Evolutionary conservation across 768 basidiomycete species (phyloP), one percentile per base, ranked within the genome.

Genomic region (Chiua virens): DNA sequence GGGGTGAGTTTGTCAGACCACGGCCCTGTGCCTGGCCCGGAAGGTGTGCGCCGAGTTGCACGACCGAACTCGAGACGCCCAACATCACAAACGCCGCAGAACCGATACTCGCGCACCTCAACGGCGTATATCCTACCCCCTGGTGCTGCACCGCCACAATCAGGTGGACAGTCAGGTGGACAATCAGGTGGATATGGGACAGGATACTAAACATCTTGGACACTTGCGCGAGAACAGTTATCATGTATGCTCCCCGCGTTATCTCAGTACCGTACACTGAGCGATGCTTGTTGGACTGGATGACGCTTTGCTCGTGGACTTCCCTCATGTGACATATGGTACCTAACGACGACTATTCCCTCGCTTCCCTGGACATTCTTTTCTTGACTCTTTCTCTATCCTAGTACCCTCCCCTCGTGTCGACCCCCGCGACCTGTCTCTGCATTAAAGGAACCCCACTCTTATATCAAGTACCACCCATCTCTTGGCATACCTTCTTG

Each of bases 1-100:
- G 92, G 94, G 21, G 78, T 97, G 42, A 85, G 85, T 40, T 70
- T 98, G 49, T 81, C 80, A 48, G 95, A 98, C 58, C 73, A 81
- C 60, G 95, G 95, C 14, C 92, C 91, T 35, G 88, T 94, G 3
- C 85, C 89, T 36, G 80, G 80, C 32, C 79, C 83, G 9, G 85
- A 88, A 17, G 86, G 87, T 47, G 92, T 93, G 23, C 80, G 92
- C 36, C 73, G 92, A 50, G 88, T 95, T 23, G 80, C 89, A 42
- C 75, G 89, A 60, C 82, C 79, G 42, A 63, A 74, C 9, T 38
- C 55, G 9, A 76, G 85, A 57, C 74, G 88, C 40, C 78, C 85
- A 14, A 74, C 80, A 23, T 82, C 86, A 28, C 85, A 86, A 60
- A 71, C 73, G 4, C 73, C 76, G 49, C 81, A 81, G 71, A 86